phyloP scores from a whole-genome alignment of 1,284 basidiomycete genomes.

The Tylopilus microsporus region DNA sequence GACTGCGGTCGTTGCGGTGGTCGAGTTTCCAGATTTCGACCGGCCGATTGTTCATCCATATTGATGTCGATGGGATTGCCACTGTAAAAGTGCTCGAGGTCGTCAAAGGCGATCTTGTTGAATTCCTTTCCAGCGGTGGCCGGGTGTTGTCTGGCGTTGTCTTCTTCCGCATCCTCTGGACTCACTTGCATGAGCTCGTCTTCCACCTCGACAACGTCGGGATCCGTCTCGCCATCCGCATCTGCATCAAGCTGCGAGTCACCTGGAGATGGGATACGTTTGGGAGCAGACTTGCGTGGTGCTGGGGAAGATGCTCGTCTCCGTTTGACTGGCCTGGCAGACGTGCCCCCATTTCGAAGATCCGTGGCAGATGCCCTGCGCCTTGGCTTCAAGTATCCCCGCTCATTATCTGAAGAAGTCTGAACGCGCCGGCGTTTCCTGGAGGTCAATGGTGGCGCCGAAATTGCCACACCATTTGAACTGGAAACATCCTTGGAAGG shows the following conservation, averaged over 20 bases:
- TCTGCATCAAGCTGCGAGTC: slow-evolving; percentile 34
- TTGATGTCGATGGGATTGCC: slow-evolving; percentile 31
- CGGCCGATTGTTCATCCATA: slow-evolving; percentile 14
- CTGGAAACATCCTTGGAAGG: slow-evolving; percentile 6
- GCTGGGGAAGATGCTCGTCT: slow-evolving; percentile 30
- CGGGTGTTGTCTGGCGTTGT: background rate
- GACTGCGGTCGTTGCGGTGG: slow-evolving; percentile 5
- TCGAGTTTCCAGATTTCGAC: slow-evolving; percentile 2
- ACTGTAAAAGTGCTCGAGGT: slow-evolving; percentile 30
- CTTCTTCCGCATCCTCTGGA: slow-evolving; percentile 23
- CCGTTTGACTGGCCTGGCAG: slow-evolving; percentile 14
- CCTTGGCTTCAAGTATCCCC: slow-evolving; percentile 10
- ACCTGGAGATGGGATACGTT: slow-evolving; percentile 24
- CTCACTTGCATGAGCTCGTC: slow-evolving; percentile 31
- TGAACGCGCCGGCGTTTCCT: slow-evolving; percentile 27
- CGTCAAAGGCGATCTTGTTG: slow-evolving; percentile 20
- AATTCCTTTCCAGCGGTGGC: background rate
- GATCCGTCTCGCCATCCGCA: slow-evolving; percentile 34
- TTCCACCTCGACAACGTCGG: slow-evolving; percentile 30
- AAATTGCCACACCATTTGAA: slow-evolving; percentile 14
- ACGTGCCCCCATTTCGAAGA: slow-evolving; percentile 6
- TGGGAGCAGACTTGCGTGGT: slow-evolving; percentile 14
- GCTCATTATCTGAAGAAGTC: slow-evolving; percentile 4
- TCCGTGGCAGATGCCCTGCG: slow-evolving; percentile 11
- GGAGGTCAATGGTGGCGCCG: slow-evolving; percentile 17